Percentiles rank a stretch among this genome's conserved stretches.
Conservation (phyloP, 2,329 filamentous ascomycete species). For the Stagonosporopsis rhizophila region DNA sequence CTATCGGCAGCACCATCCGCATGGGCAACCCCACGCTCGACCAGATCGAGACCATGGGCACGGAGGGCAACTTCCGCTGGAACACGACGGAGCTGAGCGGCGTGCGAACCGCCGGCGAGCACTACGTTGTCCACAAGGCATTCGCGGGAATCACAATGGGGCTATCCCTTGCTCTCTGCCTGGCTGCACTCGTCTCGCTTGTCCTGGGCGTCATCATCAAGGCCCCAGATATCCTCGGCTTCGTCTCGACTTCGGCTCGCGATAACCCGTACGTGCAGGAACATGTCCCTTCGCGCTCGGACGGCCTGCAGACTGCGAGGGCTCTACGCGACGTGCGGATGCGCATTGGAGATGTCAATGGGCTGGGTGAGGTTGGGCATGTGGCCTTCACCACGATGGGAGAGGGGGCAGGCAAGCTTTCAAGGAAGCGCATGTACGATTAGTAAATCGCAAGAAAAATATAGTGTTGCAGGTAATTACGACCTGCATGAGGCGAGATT, state of each 20-base stretch:
- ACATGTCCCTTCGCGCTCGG: background rate
- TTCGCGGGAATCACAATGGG: conserved; percentile 12
- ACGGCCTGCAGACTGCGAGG: background rate
- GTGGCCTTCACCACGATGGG: conserved; percentile 19
- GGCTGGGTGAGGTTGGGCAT: conserved; percentile 11
- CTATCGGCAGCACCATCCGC: background rate
- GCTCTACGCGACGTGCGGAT: background rate
- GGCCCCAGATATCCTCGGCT: conserved; percentile 19
- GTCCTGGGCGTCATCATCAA: conserved; percentile 12
- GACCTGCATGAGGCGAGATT: too few relatives aligned
- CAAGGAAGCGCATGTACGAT: conserved; percentile 15
- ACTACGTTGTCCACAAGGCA: conserved; percentile 4
- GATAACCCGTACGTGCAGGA: conserved; percentile 11
- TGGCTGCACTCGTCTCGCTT: background rate
- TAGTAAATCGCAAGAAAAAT: background rate
- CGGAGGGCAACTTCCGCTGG: background rate
- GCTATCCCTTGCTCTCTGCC: background rate
- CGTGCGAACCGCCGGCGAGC: background rate
- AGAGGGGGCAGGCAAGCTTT: conserved; percentile 1
- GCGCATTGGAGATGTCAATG: conserved; percentile 12
- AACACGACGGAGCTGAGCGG: background rate
- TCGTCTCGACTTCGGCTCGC: conserved; percentile 9
- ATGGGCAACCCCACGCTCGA: background rate
- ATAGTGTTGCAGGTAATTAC: too few relatives aligned
- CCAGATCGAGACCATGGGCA: background rate